Conservation (phyloP, 148 eudicot genomes). For the Arbutus unedo region DNA sequence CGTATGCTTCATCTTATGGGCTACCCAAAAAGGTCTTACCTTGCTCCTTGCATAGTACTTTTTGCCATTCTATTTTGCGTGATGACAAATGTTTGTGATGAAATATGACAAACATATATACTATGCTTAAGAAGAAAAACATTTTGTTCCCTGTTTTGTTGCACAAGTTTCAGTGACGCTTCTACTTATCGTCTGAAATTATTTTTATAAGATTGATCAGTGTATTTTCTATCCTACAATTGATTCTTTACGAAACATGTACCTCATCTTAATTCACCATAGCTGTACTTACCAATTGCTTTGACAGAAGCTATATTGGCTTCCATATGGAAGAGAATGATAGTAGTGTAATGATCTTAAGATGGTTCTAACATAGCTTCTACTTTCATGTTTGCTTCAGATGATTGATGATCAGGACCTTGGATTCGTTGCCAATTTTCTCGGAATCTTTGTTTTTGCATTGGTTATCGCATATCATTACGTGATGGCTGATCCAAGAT, state of each 20-base stretch:
- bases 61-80: neutral
- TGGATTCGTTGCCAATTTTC: constrained; percentile 50
- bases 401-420: constrained; percentile 51
- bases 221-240: neutral
- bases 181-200: neutral
- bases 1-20: no score
- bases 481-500: constrained; percentile 44
- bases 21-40: neutral
- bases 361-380: constrained; percentile 11
- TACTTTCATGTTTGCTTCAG: constrained; percentile 17
- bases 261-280: neutral
- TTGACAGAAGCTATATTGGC: neutral
- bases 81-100: neutral
- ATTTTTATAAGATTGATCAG: neutral
- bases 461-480: constrained; percentile 46
- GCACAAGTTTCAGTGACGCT: neutral
- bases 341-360: neutral
- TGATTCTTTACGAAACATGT: neutral
- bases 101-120: neutral
- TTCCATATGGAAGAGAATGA: neutral
- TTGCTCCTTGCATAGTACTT: neutral
- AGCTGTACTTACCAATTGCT: neutral
- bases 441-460: constrained; percentile 34
- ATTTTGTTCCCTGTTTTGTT: neutral
- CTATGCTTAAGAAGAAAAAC: neutral